Conservation (phyloP, 805 yeast genomes). For the Wickerhamomyces hampshirensis region DNA sequence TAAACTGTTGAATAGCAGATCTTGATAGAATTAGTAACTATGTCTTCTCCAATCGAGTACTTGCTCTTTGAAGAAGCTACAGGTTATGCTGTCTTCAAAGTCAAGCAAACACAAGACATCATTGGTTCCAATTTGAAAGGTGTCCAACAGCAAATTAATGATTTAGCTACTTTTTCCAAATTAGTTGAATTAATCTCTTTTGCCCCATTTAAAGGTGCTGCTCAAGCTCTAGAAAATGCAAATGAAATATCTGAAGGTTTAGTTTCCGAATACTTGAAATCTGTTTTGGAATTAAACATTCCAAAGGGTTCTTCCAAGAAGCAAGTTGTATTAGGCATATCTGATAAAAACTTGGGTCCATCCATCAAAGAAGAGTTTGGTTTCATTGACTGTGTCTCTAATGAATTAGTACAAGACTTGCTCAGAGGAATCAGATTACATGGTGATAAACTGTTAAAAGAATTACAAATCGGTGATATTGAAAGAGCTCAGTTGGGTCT, state of each 20-base stretch:
- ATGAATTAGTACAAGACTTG: constrained; percentile 91
- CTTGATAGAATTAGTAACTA: too few relatives aligned
- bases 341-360: constrained; percentile 94
- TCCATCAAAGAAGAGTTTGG: constrained; percentile 91
- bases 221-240: constrained; percentile 97
- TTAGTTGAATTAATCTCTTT: constrained; percentile 89
- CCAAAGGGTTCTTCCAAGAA: constrained; percentile 66
- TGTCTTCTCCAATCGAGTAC: constrained; percentile 83
- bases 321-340: constrained; percentile 75
- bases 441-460: constrained; percentile 84
- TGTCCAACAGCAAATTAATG: constrained; percentile 87
- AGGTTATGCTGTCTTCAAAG: constrained; percentile 96
- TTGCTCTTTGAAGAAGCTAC: constrained; percentile 97
- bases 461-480: constrained; percentile 88
- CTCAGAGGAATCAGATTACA: constrained; percentile 92
- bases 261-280: constrained; percentile 86
- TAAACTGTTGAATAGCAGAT: too few relatives aligned
- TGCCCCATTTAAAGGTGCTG: constrained; percentile 99
- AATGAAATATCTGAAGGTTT: constrained; percentile 97
- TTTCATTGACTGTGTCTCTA: constrained; percentile 82
- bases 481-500: constrained; percentile 98
- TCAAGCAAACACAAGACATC: constrained; percentile 88
- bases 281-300: constrained; percentile 83
- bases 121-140: constrained; percentile 88
- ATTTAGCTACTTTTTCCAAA: constrained; percentile 83